Evolutionary conservation across 2,329 filamentous ascomycete genomes (phyloP).

Genomic region (Fusarium sacchari): DNA sequence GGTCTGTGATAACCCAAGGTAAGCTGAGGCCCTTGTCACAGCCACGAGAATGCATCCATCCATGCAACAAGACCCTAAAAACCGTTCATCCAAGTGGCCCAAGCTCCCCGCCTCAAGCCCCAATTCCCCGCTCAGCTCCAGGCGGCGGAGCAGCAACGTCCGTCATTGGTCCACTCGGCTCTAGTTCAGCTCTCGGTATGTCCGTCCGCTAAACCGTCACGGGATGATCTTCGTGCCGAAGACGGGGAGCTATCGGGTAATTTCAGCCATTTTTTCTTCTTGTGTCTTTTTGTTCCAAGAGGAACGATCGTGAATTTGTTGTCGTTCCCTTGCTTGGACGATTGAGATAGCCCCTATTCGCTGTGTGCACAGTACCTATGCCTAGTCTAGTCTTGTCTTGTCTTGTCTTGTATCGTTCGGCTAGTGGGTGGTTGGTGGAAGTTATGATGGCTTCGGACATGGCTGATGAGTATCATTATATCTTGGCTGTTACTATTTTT

Average conservation of each 20-base stretch:
- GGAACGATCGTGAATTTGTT: background rate
- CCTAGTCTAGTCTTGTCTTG: too few species aligned
- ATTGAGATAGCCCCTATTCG: background rate
- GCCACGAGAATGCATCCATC: conserved; percentile 8
- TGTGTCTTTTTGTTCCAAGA: background rate
- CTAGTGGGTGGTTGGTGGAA: conserved; percentile 3
- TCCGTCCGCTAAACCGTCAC: conserved; percentile 40
- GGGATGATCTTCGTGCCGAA: conserved; percentile 34
- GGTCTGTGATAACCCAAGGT: background rate
- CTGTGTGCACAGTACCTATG: background rate
- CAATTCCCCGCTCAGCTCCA: conserved; percentile 17
- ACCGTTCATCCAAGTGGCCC: conserved; percentile 18
- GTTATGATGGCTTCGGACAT: conserved; percentile 35
- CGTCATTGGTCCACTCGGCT: conserved; percentile 25
- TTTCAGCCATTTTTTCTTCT: conserved; percentile 26
- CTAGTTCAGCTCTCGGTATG: conserved; percentile 44
- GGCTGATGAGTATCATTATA: background rate
- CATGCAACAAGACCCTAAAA: conserved; percentile 11
- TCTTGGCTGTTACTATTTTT: background rate
- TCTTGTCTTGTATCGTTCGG: background rate
- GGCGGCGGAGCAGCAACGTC: conserved; percentile 12
- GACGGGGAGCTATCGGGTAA: conserved; percentile 34
- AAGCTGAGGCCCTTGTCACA: conserved; percentile 18
- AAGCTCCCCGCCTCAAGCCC: conserved; percentile 36
- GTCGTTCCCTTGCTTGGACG: background rate